These are phyloP conservation scores for Meripilus lineatus DNA, from an alignment of 1,284 basidiomycete species.

Conservation along the genomic window DNA sequence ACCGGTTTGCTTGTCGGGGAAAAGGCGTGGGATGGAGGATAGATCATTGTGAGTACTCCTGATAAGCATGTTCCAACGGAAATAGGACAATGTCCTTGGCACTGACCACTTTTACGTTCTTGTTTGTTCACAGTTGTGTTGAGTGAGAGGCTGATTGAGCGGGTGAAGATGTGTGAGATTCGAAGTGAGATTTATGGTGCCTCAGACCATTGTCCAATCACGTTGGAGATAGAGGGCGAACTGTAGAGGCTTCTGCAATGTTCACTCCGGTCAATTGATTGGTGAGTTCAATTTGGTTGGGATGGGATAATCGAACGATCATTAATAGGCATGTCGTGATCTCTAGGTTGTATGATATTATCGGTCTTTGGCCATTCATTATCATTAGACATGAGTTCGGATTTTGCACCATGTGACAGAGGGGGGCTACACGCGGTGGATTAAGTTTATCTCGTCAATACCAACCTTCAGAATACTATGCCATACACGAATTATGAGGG, in stretches of 20 bases:
- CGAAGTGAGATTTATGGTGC: constrained; percentile 81
- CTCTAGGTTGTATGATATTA: too few relatives aligned
- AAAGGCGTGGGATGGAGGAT: constrained; percentile 88
- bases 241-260: constrained; percentile 9
- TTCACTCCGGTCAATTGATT: background rate
- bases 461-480: too few relatives aligned
- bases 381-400: too few relatives aligned
- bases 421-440: too few relatives aligned
- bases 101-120: constrained; percentile 2
- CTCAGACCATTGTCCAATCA: constrained; percentile 79
- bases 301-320: too few relatives aligned
- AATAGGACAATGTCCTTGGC: background rate
- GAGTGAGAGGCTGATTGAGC: constrained; percentile 59
- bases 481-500: too few relatives aligned
- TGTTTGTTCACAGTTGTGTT: constrained; percentile 56
- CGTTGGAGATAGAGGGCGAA: constrained; percentile 55
- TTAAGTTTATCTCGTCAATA: too few relatives aligned
- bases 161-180: constrained; percentile 75
- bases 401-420: too few relatives aligned
- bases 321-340: too few relatives aligned
- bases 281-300: too few relatives aligned
- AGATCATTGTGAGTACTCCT: constrained; percentile 66
- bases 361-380: too few relatives aligned
- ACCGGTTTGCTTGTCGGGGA: constrained; percentile 73
- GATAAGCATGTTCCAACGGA: constrained; percentile 1